Percentiles rank a stretch among this genome's conserved stretches.
Evolutionary conservation across 2,329 filamentous ascomycete species (phyloP).

Genomic region (Fusarium armeniacum): DNA sequence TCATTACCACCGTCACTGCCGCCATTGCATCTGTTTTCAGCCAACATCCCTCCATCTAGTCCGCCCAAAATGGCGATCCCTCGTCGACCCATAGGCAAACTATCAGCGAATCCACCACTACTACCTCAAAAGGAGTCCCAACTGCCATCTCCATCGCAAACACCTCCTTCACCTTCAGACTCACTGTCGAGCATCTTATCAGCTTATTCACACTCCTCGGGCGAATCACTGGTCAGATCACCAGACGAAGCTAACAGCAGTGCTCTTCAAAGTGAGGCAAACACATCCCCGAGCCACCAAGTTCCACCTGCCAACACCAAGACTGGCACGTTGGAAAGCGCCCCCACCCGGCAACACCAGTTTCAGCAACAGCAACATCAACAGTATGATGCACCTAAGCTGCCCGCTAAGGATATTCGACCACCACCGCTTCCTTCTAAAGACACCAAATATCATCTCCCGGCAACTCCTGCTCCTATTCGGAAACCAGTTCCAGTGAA

Average conservation of each 20-base stretch:
- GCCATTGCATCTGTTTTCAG: conserved; percentile 46
- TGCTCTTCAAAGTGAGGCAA: conserved; percentile 43
- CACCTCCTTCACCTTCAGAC: conserved; percentile 58
- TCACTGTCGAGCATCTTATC: conserved; percentile 70
- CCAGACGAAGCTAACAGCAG: conserved; percentile 55
- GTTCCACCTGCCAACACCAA: conserved; percentile 46
- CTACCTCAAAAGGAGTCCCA: conserved; percentile 36
- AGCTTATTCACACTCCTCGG: conserved; percentile 66
- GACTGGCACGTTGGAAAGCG: conserved; percentile 38
- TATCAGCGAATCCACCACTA: conserved; percentile 34
- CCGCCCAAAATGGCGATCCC: conserved; percentile 49
- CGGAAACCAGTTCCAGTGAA: conserved; percentile 30
- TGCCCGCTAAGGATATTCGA: conserved; percentile 17
- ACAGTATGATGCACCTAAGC: conserved; percentile 44
- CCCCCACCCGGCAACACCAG: conserved; percentile 42
- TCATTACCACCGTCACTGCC: conserved; percentile 45
- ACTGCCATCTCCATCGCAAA: conserved; percentile 33
- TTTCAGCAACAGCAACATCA: conserved; percentile 37
- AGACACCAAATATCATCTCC: conserved; percentile 45
- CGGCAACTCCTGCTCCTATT: conserved; percentile 39
- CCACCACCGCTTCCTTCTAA: conserved; percentile 50
- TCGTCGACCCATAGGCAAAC: conserved; percentile 46
- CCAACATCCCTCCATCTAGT: conserved; percentile 34
- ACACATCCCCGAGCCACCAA: conserved; percentile 45
- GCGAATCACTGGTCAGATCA: conserved; percentile 60